phyloP scores from a whole-genome alignment of 768 basidiomycete species.

The Leucogyrophana mollusca region DNA sequence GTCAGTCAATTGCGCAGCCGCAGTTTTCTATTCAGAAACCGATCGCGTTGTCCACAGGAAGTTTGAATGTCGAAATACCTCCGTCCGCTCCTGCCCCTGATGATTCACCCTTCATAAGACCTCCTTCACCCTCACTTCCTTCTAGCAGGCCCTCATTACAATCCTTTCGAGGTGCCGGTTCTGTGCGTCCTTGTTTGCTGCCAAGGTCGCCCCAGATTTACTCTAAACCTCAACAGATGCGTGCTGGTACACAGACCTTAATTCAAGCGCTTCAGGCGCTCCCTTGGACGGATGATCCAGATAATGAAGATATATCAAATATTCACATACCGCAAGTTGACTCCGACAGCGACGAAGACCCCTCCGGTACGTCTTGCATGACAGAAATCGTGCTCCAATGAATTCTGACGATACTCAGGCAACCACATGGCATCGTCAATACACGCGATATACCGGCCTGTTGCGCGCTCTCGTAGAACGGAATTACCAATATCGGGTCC shows the following conservation, averaged over 20 bases:
- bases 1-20: conserved; percentile 17
- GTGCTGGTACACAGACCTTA: conserved; percentile 83
- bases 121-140: conserved; percentile 59
- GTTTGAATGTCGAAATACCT: conserved; percentile 4
- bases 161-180: conserved; percentile 66
- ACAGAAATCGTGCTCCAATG: background rate
- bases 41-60: conserved; percentile 1
- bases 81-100: conserved; percentile 28
- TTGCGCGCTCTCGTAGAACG: conserved; percentile 61
- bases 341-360: conserved; percentile 68
- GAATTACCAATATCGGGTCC: conserved; percentile 21
- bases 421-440: conserved; percentile 76
- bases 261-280: conserved; percentile 87
- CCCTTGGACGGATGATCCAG: conserved; percentile 70
- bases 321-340: conserved; percentile 40
- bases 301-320: conserved; percentile 64
- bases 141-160: conserved; percentile 44
- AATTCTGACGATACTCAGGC: conserved; percentile 26
- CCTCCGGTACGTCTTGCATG: conserved; percentile 30
- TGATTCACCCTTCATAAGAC: conserved; percentile 70
- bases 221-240: conserved; percentile 54
- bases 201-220: background rate
- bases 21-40: conserved; percentile 15
- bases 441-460: conserved; percentile 81
- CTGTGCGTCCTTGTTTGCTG: conserved; percentile 46